These are phyloP conservation scores for Lanmaoa pseudosensibilis DNA, from an alignment of 768 basidiomycete genomes.

Conservation along the genomic window DNA sequence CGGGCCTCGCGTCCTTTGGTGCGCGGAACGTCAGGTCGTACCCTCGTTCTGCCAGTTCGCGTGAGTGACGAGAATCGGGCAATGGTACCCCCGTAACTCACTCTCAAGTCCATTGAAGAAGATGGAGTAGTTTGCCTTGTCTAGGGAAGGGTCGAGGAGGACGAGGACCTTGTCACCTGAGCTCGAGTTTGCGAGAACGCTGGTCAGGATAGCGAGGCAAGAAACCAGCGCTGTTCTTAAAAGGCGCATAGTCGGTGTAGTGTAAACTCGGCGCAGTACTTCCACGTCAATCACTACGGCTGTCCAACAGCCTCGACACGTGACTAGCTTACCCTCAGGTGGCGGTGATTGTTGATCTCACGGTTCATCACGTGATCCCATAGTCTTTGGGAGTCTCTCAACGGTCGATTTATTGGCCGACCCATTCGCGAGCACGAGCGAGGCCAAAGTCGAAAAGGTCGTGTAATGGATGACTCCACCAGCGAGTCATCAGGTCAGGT, in stretches of 20 bases:
- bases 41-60: constrained; percentile 58
- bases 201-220: constrained; percentile 28
- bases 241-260: constrained; percentile 27
- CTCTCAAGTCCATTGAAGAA: constrained; percentile 82
- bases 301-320: constrained; percentile 18
- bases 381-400: not conserved
- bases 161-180: constrained; percentile 82
- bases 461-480: constrained; percentile 39
- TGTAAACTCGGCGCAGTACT: not conserved
- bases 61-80: not conserved
- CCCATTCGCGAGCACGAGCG: constrained; percentile 9
- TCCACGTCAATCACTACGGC: constrained; percentile 29
- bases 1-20: constrained; percentile 71
- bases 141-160: constrained; percentile 71
- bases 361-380: constrained; percentile 26
- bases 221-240: constrained; percentile 28
- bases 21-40: constrained; percentile 85
- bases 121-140: constrained; percentile 67
- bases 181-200: constrained; percentile 63
- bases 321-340: constrained; percentile 1
- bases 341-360: constrained; percentile 17
- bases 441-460: constrained; percentile 14
- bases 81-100: constrained; percentile 32
- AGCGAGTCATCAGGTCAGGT: constrained; percentile 35
- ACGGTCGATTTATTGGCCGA: constrained; percentile 3